Evolutionary conservation across 2,329 filamentous ascomycete species (phyloP).

Genomic region (Penicillium vulpinum): DNA sequence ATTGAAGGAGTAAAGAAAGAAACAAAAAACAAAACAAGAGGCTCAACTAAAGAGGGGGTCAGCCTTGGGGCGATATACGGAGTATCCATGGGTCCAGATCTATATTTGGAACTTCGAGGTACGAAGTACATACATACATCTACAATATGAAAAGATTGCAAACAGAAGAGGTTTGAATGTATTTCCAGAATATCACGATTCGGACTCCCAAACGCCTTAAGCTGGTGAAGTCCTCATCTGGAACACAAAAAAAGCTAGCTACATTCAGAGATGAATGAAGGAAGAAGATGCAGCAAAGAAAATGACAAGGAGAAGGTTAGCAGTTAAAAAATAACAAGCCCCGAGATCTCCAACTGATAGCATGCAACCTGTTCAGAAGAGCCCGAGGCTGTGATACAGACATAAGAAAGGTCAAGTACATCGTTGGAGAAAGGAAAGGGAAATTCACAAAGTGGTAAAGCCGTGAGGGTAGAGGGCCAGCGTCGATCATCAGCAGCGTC

Average conservation of each 20-base stretch:
- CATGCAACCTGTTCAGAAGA: background rate
- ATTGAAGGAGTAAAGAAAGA: background rate
- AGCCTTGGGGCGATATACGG: background rate
- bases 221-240: conserved; percentile 13
- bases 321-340: conserved; percentile 1
- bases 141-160: background rate
- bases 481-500: conserved; percentile 36
- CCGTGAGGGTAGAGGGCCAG: conserved; percentile 19
- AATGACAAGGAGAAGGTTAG: conserved; percentile 15
- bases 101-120: conserved; percentile 4
- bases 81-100: conserved; percentile 12
- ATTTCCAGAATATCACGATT: conserved; percentile 19
- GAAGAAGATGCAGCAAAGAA: conserved; percentile 7
- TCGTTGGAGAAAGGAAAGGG: conserved; percentile 14
- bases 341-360: background rate
- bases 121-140: background rate
- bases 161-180: conserved; percentile 2
- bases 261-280: conserved; percentile 15
- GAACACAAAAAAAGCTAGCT: conserved; percentile 20
- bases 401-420: conserved; percentile 24
- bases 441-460: conserved; percentile 18
- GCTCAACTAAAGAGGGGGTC: conserved; percentile 1
- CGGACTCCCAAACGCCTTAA: conserved; percentile 24
- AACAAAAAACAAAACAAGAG: background rate
- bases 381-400: conserved; percentile 3